Conservation (phyloP, 495 filamentous ascomycete genomes). For the Apodospora peruviana region DNA sequence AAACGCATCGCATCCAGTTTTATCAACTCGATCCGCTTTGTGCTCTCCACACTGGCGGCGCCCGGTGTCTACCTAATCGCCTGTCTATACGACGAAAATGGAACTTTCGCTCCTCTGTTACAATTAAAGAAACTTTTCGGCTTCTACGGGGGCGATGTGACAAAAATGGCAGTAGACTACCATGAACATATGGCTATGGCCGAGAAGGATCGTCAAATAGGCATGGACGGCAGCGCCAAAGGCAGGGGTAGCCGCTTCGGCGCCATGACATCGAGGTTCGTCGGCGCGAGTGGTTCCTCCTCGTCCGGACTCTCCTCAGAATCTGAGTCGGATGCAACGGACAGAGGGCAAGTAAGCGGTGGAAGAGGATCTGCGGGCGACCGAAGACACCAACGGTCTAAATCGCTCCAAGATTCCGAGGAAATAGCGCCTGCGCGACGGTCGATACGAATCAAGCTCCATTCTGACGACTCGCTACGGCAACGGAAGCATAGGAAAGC, state of each 20-base stretch:
- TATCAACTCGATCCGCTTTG: slow-evolving; percentile 62
- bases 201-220: slow-evolving; percentile 22
- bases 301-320: slow-evolving; percentile 54
- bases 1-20: slow-evolving; percentile 52
- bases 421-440: slow-evolving; percentile 62
- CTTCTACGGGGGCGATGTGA: slow-evolving; percentile 29
- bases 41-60: slow-evolving; percentile 70
- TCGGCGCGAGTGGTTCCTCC: slow-evolving; percentile 54
- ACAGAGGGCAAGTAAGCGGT: slow-evolving; percentile 9
- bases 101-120: slow-evolving; percentile 65
- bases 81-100: slow-evolving; percentile 73
- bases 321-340: slow-evolving; percentile 50
- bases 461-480: slow-evolving; percentile 69
- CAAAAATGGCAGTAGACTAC: slow-evolving; percentile 32
- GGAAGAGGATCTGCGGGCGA: slow-evolving; percentile 8
- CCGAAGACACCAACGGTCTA: slow-evolving; percentile 45
- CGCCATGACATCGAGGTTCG: slow-evolving; percentile 28
- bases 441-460: slow-evolving; percentile 85
- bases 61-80: slow-evolving; percentile 77
- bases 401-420: slow-evolving; percentile 47
- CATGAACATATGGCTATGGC: slow-evolving; percentile 25
- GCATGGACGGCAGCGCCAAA: slow-evolving; percentile 6
- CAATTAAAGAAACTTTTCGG: slow-evolving; percentile 57
- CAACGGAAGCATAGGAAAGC: slow-evolving; percentile 55
- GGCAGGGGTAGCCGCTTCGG: not conserved